Evolutionary conservation across 1,284 basidiomycete species (phyloP), one percentile per base, ranked within the genome.

Genomic region (Ceratobasidium sp.): DNA sequence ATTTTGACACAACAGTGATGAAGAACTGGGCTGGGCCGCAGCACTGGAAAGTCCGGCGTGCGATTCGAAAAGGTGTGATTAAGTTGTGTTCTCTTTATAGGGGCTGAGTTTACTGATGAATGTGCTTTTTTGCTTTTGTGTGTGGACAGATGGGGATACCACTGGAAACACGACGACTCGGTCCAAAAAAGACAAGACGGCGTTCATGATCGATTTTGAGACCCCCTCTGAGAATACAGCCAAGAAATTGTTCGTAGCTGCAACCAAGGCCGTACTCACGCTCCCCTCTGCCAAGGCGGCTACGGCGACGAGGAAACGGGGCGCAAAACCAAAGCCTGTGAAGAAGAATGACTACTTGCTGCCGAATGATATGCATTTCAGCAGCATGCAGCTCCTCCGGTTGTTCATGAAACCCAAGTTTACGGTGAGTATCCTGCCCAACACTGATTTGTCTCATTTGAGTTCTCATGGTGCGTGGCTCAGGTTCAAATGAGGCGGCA

Each of bases 1-100:
- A 98, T 82, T 98, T 99, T 80, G 96, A 99, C 81, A 88, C 91
- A 77, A 90, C 88, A 46, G 87, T 95, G 79, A 86, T 91, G 79
- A 98, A 95, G 85, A 97, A 96, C 78, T 99, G 97, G 97, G 97
- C 98, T 2, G 97, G 98, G 4, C 97, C 97, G 11, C 95, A 98
- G 80, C 98, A 99, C 81, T 99, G 97, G 97, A 98, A 98, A 81
- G 82, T 98, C 77, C 84, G 91, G 72, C 92, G 90, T 79, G 85
- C 89, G 35, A 85, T 94, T 57, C 86, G 90, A 71, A 88, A 88
- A 83, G 86, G 94, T 95, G 76, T n/a, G n/a, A 81, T 88, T 82
- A 23, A 6, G 21, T 35, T 43, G 41, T 23, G 38, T 18, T 8
- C 38, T n/a, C 16, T 59, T 69, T 30, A 26, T 35, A 38, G 11